These are phyloP conservation scores for Pythium phragmitis DNA, from an alignment of 352 stramenopile genomes.

Conservation along the genomic window DNA sequence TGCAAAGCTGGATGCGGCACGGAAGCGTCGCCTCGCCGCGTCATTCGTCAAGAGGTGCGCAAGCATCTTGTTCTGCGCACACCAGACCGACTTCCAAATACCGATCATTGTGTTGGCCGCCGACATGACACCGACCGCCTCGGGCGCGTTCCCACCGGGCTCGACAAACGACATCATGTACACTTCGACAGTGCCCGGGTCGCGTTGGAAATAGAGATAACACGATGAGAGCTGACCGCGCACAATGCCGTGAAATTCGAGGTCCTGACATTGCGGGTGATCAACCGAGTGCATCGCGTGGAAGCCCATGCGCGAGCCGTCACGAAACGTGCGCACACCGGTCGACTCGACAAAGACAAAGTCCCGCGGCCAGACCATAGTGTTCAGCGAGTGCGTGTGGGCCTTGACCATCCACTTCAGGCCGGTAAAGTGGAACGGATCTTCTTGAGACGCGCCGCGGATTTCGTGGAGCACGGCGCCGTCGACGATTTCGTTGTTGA, in stretches of 20 bases:
- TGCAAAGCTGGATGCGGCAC: background rate
- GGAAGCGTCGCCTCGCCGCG: constrained; percentile 3
- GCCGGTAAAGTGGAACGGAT: constrained; percentile 29
- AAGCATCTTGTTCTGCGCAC: constrained; percentile 38
- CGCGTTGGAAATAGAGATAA: constrained; percentile 36
- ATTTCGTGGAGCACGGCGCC: constrained; percentile 46
- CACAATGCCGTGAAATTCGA: constrained; percentile 22
- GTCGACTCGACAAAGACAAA: constrained; percentile 22
- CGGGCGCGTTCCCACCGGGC: constrained; percentile 22
- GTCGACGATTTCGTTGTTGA: constrained; percentile 50
- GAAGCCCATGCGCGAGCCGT: constrained; percentile 43
- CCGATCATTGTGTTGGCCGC: constrained; percentile 28
- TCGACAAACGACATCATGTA: constrained; percentile 37
- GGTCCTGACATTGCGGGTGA: constrained; percentile 23
- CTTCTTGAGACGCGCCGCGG: constrained; percentile 30
- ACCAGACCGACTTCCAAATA: constrained; percentile 33
- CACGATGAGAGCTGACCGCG: constrained; percentile 35
- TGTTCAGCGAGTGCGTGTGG: constrained; percentile 13
- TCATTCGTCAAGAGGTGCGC: constrained; percentile 22
- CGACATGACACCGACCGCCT: constrained; percentile 28
- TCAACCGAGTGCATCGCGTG: constrained; percentile 46
- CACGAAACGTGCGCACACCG: constrained; percentile 15
- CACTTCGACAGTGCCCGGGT: constrained; percentile 31
- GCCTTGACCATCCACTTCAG: constrained; percentile 31
- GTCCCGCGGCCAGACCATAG: constrained; percentile 26